These are phyloP conservation scores for Fusarium hainanense DNA, from an alignment of 2,329 filamentous ascomycete genomes.

Conservation along the genomic window DNA sequence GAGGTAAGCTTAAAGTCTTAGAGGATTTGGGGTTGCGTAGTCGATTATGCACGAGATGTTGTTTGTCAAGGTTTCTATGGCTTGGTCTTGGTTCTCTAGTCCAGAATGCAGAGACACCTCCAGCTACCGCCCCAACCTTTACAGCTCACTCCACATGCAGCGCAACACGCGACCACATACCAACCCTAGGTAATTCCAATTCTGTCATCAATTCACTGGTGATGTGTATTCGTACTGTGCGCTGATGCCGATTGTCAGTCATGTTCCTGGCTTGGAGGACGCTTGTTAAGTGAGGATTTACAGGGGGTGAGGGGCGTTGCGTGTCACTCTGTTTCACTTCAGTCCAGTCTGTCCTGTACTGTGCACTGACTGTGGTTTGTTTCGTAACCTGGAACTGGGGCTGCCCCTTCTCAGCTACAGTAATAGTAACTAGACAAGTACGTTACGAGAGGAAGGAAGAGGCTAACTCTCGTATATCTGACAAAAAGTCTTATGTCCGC, in stretches of 20 bases:
- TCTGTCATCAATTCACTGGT: not conserved
- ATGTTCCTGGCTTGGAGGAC: not conserved
- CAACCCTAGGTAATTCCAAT: slow-evolving; percentile 26
- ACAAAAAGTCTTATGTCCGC: slow-evolving; percentile 34
- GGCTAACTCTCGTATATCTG: slow-evolving; percentile 10
- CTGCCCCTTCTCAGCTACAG: slow-evolving; percentile 20
- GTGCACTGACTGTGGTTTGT: not conserved
- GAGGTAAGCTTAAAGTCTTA: slow-evolving; percentile 6
- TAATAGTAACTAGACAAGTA: not conserved
- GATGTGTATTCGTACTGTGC: not conserved
- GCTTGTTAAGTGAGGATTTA: not conserved
- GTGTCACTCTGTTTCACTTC: slow-evolving; percentile 39
- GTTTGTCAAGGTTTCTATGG: not conserved
- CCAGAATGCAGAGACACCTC: not conserved
- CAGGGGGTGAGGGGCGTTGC: slow-evolving; percentile 19
- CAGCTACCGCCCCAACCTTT: not conserved
- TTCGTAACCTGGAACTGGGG: slow-evolving; percentile 19
- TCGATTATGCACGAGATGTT: slow-evolving; percentile 2
- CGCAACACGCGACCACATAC: slow-evolving; percentile 41
- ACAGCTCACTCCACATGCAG: slow-evolving; percentile 1
- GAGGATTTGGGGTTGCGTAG: not conserved
- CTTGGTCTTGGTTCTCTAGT: not conserved
- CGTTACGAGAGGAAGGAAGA: not conserved
- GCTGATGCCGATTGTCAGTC: not conserved
- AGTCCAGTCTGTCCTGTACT: slow-evolving; percentile 8